Base-by-base conservation (phyloP, 2,329 filamentous ascomycete species). In the Myriosclerotinia duriaeana region DNA sequence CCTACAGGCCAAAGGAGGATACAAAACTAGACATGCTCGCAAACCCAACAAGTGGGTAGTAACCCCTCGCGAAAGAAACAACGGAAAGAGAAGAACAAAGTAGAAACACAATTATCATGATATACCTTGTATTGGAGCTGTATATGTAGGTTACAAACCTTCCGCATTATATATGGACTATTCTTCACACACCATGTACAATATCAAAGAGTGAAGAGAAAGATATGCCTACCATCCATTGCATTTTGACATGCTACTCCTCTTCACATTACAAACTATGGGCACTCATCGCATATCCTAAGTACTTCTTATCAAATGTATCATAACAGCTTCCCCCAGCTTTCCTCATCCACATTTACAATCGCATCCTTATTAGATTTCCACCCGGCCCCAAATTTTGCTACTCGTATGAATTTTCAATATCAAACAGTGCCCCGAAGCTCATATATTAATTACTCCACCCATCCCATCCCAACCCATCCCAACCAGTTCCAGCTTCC, bases 31-130 rank as follows among this genome's bases (percentile, higher is more conserved):
- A 72, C 87, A 87, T 74, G 96, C 90, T 82, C 85, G 89, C 80
- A 97, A 97, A 78, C 81, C 90, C 80, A 97, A 98, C 83, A 95
- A 90, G 78, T 93, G 90, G 81, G 90, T 99, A 70, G 92, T 98
- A 58, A 86, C 89, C 70, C 86, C 93, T 68, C 87, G 93, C 74
- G 85, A 86, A 66, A 89, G 95, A 75, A 98, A 97, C 82, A 90
- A 96, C 80, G 94, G 94, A 79, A 96, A 94, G 83, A 87, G 93
- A 76, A 88, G 88, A 79, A 81, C 84, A 77, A 90, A 90, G 82
- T 85, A 80, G 71, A 60, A 34, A 22, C n/a, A n/a, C 36, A 22
- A 34, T 40, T 36, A 40, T 15, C 12, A 40, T 59, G 42, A 48
- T n/a, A 54, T 52, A 22, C 42, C 22, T 65, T 48, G 20, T 14